A percentile compares a stretch with the other conserved stretches of the same genome.
phyloP scores from a whole-genome alignment of 805 yeast genomes.

The Saccharomyces kudriavzevii region DNA sequence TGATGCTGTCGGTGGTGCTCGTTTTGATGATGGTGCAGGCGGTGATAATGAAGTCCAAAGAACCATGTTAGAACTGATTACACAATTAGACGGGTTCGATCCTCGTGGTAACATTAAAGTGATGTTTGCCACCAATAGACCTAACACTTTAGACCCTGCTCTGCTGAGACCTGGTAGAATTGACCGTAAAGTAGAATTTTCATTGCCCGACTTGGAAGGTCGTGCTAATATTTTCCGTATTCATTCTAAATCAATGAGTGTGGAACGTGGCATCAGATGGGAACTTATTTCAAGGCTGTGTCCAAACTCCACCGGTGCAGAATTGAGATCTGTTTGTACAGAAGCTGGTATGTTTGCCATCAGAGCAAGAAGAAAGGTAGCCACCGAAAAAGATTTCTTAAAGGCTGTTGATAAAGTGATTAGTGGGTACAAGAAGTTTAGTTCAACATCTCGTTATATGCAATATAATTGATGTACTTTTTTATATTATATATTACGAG shows the following conservation, averaged over 20 bases:
- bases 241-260: constrained; percentile 95
- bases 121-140: constrained; percentile 98
- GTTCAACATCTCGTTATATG: constrained; percentile 96
- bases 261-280: constrained; percentile 97
- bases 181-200: constrained; percentile 96
- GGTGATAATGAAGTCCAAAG: constrained; percentile 99
- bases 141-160: constrained; percentile 97
- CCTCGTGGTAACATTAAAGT: constrained; percentile 98
- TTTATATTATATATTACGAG: background rate
- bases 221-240: constrained; percentile 96
- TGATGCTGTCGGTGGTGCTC: constrained; percentile 99
- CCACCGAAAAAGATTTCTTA: constrained; percentile 94
- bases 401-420: constrained; percentile 98
- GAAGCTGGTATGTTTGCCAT: constrained; percentile 99
- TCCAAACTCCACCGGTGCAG: constrained; percentile 98
- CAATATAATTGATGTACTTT: constrained; percentile 62
- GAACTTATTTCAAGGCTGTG: constrained; percentile 94
- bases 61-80: constrained; percentile 96
- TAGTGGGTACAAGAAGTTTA: constrained; percentile 95
- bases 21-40: constrained; percentile 99
- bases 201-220: constrained; percentile 94
- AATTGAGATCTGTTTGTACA: constrained; percentile 94
- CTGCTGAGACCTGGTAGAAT: constrained; percentile 96
- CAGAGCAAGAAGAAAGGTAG: constrained; percentile 95
- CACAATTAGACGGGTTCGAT: constrained; percentile 97